Conservation (phyloP, 148 eudicot species). For the Diospyros kaki region DNA sequence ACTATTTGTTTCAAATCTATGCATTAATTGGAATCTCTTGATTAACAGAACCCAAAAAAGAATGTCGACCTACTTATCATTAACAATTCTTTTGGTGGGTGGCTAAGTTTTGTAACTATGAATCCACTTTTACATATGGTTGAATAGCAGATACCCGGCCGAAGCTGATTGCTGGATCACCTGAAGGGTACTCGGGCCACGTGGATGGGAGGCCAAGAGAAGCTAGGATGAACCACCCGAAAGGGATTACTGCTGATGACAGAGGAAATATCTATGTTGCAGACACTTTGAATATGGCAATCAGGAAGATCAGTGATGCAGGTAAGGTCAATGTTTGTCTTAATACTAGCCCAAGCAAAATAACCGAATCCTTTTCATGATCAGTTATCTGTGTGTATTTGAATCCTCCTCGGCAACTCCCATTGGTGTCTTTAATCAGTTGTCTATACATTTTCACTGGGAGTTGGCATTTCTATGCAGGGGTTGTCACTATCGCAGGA, state of each 20-base stretch:
- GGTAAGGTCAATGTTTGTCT: constrained; percentile 32
- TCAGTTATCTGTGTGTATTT: background rate
- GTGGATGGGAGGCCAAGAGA: constrained; percentile 84
- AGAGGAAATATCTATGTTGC: constrained; percentile 84
- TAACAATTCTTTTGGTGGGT: background rate
- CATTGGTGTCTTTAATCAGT: background rate
- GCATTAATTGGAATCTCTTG: background rate
- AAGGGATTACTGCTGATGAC: constrained; percentile 65
- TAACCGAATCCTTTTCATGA: background rate
- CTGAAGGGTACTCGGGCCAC: constrained; percentile 81
- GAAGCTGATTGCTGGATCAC: constrained; percentile 67
- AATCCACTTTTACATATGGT: background rate
- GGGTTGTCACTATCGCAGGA: constrained; percentile 85
- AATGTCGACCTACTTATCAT: background rate
- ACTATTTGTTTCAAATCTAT: background rate
- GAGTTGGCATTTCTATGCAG: constrained; percentile 31
- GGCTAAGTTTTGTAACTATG: background rate
- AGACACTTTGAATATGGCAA: constrained; percentile 74
- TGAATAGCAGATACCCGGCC: constrained; percentile 66
- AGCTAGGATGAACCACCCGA: constrained; percentile 80
- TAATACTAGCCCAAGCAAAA: background rate
- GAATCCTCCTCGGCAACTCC: background rate
- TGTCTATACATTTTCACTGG: background rate
- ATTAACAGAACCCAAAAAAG: background rate
- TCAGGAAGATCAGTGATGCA: constrained; percentile 66